Base-by-base conservation (phyloP, 2,329 filamentous ascomycete species). In the Grosmannia huntii region DNA sequence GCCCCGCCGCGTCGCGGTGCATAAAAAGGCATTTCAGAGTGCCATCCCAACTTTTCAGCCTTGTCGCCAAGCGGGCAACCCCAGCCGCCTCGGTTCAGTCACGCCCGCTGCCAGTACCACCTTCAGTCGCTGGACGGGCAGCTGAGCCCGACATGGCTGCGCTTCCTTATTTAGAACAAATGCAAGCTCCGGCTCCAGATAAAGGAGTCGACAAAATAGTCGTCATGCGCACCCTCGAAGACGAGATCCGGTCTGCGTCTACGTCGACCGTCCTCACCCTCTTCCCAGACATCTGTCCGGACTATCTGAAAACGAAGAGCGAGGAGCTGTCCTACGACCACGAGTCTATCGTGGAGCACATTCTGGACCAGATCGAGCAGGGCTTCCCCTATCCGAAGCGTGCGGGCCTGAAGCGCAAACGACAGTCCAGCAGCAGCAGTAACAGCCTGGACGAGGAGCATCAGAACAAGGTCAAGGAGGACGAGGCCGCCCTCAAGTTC, bases 281-380 rank as follows among this genome's bases (percentile, higher is more conserved):
- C 10, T 77, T 80, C 59, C 74, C 76, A 0, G 72, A 79, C 48
- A 75, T 80, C 2, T 77, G 73, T 59, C 68, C 65, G 0, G 60
- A 70, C 0, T 74, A 72, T 57, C 65, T 79, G 14, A 59, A 65
- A 6, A 52, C 60, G 5, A 58, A 72, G 5, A 66, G 66, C 3
- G 36, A 57, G 0, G 60, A 67, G 33, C 57, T 71, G 6, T 46
- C 31, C 2, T 70, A 71, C 60, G 56, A 70, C 46, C 19, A 68
- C 2, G 64, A 70, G 4, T 58, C 58, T 0, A 63, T 74, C 31
- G 69, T 78, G 46, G 64, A 67, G 46, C 53, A 64, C 31, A 70
- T 80, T 16, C 61, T 78, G 14, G 72, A 76, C 55, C 64, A 69
- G 5, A 61, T 67, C 31, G 76, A 78, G 3, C 65, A 63, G 0